A percentile compares a stretch with the other conserved stretches of the same genome.
Conservation (phyloP, 2,329 filamentous ascomycete species). For the Coniochaeta pulveracea region DNA sequence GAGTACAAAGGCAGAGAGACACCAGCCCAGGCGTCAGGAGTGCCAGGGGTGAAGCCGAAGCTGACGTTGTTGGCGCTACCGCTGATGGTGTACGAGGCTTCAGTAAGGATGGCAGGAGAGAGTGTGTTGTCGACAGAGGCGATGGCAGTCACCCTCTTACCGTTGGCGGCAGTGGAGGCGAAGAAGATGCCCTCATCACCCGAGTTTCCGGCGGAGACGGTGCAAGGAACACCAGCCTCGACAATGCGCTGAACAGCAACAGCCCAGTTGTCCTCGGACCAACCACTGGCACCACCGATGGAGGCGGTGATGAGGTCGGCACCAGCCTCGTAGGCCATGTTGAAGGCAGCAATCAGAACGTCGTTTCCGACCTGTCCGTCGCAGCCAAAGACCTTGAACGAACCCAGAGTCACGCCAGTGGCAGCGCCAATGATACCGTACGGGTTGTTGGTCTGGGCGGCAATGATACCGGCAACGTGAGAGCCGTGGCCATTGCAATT, state of each 20-base stretch:
- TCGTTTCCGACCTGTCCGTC: constrained; percentile 37
- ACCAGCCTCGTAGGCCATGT: constrained; percentile 48
- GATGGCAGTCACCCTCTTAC: constrained; percentile 33
- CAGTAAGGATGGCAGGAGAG: constrained; percentile 28
- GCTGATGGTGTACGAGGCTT: constrained; percentile 27
- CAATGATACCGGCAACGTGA: constrained; percentile 51
- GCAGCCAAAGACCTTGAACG: constrained; percentile 48
- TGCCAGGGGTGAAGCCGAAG: constrained; percentile 24
- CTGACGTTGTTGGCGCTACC: constrained; percentile 1
- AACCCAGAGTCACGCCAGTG: constrained; percentile 41
- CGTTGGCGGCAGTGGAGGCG: constrained; percentile 34
- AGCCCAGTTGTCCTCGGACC: constrained; percentile 39
- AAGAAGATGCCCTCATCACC: constrained; percentile 36
- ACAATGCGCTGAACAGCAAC: constrained; percentile 39
- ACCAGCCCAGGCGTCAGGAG: constrained; percentile 28
- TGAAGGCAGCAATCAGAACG: constrained; percentile 46
- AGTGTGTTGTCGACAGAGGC: constrained; percentile 37
- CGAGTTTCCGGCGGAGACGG: constrained; percentile 40
- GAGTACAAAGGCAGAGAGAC: constrained; percentile 38
- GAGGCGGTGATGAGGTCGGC: constrained; percentile 45
- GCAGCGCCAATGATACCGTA: constrained; percentile 47
- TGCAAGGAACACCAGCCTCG: constrained; percentile 38
- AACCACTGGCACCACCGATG: constrained; percentile 38
- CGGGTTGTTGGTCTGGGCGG: constrained; percentile 40
- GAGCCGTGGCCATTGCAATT: constrained; percentile 48